Evolutionary conservation across 129 eudicot genomes (phyloP), one percentile per base, ranked within the genome.

Genomic region (Lactuca saligna): DNA sequence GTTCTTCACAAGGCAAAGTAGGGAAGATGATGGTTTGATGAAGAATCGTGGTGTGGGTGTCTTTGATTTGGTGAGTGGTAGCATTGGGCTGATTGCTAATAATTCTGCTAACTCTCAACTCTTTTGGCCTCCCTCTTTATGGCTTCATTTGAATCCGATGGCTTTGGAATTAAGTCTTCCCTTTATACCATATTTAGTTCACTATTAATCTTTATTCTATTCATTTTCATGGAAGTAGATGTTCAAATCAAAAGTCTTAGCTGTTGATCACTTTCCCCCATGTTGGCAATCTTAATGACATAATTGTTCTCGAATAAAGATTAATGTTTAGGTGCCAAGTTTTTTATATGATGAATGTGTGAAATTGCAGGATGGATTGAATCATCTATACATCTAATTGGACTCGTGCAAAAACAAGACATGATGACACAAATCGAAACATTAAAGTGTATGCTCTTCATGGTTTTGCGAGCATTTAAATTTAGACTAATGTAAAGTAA

Each of bases 91-190:
- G 13, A 56, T 91, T 60, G 65, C 17, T 44, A 64, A 78, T 63
- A 71, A 85, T 17, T 76, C 73, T 37, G 83, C 81, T 74, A 84
- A 69, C 59, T 82, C 89, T 3, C 80, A 84, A 75, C 65, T 88
- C 66, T 91, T 91, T 79, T 88, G 94, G 98, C 96, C 96, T 0
- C 96, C 95, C n/a, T n/a, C n/a, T n/a, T n/a, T n/a, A n/a, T n/a
- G n/a, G n/a, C 73, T 92, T 66, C 68, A 69, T 69, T 73, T 83
- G 6, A 50, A 75, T 76, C 73, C 80, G 2, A 49, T 82, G 56
- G 61, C 17, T 17, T 64, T 83, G 70, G 88, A 86, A 69, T 96
- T 86, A 70, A 86, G 89, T 80, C 54, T 35, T 32, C 3, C 44
- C 25, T 20, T 20, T 20, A 20, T 20, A 4, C 12, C 49, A 16